phyloP scores from a whole-genome alignment of 2,329 filamentous ascomycete genomes.

The Fusarium scirpi region DNA sequence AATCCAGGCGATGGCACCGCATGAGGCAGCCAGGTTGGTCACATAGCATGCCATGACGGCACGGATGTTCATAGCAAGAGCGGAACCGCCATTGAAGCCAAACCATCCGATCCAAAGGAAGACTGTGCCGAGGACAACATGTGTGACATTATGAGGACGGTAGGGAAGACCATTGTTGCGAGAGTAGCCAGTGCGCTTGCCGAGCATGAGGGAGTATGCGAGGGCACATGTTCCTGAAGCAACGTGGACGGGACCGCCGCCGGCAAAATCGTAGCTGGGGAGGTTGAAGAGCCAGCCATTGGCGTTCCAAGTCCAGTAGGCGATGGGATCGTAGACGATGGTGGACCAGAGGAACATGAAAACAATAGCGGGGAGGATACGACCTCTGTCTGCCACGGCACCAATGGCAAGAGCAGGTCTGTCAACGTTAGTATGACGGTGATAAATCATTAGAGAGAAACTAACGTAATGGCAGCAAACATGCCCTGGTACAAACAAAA shows the following conservation, averaged over 20 bases:
- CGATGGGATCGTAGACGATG: constrained; percentile 78
- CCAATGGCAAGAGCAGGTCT: constrained; percentile 70
- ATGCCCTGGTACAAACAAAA: constrained; percentile 91
- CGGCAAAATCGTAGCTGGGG: constrained; percentile 79
- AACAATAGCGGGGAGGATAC: constrained; percentile 70
- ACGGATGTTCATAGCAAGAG: constrained; percentile 83
- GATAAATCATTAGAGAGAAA: constrained; percentile 20
- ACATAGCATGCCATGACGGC: constrained; percentile 91
- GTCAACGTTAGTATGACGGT: constrained; percentile 6
- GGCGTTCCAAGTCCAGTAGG: constrained; percentile 82
- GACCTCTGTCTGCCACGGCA: constrained; percentile 70
- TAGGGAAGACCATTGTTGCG: constrained; percentile 72
- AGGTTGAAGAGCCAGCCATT: constrained; percentile 78
- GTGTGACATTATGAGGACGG: constrained; percentile 78
- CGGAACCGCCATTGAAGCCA: constrained; percentile 92
- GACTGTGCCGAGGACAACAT: constrained; percentile 78
- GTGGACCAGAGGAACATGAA: constrained; percentile 80
- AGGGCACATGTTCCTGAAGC: constrained; percentile 77
- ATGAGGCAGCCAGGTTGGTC: constrained; percentile 86
- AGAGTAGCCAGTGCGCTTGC: constrained; percentile 73
- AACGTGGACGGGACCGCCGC: constrained; percentile 81
- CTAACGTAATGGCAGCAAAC: constrained; percentile 90
- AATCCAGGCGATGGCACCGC: constrained; percentile 86
- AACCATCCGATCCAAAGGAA: constrained; percentile 96
- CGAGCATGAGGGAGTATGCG: constrained; percentile 79